Evolutionary conservation across 768 basidiomycete species (phyloP).

Genomic region (Agaricus bisporus): DNA sequence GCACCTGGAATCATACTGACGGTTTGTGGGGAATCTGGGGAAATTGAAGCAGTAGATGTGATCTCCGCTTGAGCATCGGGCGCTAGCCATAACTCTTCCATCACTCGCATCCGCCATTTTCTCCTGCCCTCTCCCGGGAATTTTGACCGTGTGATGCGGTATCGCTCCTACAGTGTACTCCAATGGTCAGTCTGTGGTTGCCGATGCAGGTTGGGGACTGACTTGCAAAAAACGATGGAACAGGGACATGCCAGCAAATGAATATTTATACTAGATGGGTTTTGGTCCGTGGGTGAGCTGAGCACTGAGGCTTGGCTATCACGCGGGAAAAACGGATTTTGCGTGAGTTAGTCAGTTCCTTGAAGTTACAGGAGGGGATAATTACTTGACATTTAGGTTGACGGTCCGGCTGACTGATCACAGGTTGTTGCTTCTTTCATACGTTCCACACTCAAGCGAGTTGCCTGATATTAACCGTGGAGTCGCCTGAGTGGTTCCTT

Average conservation of each 20-base stretch:
- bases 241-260: too few relatives aligned
- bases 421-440: too few relatives aligned
- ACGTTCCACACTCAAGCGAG: too few relatives aligned
- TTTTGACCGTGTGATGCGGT: constrained; percentile 35
- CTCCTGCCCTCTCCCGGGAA: constrained; percentile 52
- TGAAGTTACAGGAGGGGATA: too few relatives aligned
- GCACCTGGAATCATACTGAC: neutral
- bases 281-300: neutral
- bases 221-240: neutral
- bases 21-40: neutral
- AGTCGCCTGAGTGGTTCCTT: too few relatives aligned
- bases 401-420: too few relatives aligned
- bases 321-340: neutral
- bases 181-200: neutral
- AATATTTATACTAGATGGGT: neutral
- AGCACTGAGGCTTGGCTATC: neutral
- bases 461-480: too few relatives aligned
- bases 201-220: neutral
- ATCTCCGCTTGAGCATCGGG: constrained; percentile 11
- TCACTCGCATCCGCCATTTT: constrained; percentile 45
- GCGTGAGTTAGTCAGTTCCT: too few relatives aligned
- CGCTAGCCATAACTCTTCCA: constrained; percentile 42
- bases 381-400: too few relatives aligned
- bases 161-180: constrained; percentile 21
- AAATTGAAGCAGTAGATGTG: constrained; percentile 14